phyloP scores from a whole-genome alignment of 2,329 filamentous ascomycete species.

The Xylaria polymorpha region DNA sequence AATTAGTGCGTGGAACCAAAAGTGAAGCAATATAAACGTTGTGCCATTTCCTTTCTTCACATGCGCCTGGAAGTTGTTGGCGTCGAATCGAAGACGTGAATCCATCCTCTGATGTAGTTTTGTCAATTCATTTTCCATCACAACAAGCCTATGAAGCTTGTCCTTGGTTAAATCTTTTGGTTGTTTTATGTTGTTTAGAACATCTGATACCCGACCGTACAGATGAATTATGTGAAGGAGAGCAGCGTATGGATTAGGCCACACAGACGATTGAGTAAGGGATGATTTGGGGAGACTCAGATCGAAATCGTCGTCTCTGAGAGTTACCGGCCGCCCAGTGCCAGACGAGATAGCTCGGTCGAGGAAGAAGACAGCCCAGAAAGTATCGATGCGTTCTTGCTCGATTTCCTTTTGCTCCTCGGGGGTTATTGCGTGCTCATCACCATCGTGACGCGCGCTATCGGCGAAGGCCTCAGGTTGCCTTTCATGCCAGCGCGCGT shows the following conservation, averaged over 20 bases:
- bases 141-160: slow-evolving; percentile 75
- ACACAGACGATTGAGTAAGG: slow-evolving; percentile 68
- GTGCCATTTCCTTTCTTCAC: slow-evolving; percentile 83
- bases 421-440: slow-evolving; percentile 56
- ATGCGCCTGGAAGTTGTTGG: slow-evolving; percentile 86
- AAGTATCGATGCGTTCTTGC: slow-evolving; percentile 85
- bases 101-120: slow-evolving; percentile 78
- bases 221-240: slow-evolving; percentile 87
- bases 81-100: slow-evolving; percentile 81
- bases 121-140: slow-evolving; percentile 86
- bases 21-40: slow-evolving; percentile 86
- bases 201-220: slow-evolving; percentile 84
- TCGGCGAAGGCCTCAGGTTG: slow-evolving; percentile 39
- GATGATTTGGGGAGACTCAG: slow-evolving; percentile 71
- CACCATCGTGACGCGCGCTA: slow-evolving; percentile 55
- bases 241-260: slow-evolving; percentile 82
- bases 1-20: slow-evolving; percentile 90
- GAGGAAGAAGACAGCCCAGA: slow-evolving; percentile 90
- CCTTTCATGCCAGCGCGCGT: slow-evolving; percentile 58
- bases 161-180: slow-evolving; percentile 79
- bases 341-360: slow-evolving; percentile 90
- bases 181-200: slow-evolving; percentile 83
- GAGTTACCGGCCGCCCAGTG: slow-evolving; percentile 83
- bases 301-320: slow-evolving; percentile 87
- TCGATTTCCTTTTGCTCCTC: slow-evolving; percentile 74